Conservation (phyloP, 768 basidiomycete genomes). For the Coprinopsis sp. region DNA sequence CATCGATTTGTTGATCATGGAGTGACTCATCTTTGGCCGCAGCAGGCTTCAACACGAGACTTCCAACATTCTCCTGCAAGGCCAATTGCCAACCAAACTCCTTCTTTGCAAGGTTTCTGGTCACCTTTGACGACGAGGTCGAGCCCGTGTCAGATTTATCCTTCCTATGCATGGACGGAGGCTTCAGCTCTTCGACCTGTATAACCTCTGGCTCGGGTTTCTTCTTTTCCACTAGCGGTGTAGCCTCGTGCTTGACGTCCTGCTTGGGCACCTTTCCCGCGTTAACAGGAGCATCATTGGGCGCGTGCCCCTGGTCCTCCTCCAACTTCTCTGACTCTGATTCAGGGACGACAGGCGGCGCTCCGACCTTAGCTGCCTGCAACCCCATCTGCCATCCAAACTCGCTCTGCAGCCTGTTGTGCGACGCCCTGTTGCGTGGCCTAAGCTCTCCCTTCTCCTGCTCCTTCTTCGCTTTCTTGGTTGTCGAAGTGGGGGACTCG, state of each 20-base stretch:
- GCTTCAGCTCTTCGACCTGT: no score
- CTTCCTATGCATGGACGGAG: not conserved
- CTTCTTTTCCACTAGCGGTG: no score
- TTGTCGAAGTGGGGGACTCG: not conserved
- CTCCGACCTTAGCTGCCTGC: not conserved
- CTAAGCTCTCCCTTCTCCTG: not conserved
- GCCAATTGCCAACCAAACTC: slow-evolving; percentile 11
- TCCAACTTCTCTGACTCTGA: not conserved
- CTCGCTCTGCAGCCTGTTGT: slow-evolving; percentile 3
- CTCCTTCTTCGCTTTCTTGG: not conserved
- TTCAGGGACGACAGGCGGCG: not conserved
- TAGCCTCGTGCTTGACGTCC: no score
- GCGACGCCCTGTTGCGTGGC: not conserved
- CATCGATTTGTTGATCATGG: no score
- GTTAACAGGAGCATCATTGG: no score
- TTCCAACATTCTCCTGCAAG: slow-evolving; percentile 2
- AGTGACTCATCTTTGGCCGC: no score
- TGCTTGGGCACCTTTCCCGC: no score
- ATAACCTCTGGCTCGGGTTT: no score
- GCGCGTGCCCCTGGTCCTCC: not conserved
- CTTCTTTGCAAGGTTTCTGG: slow-evolving; percentile 3
- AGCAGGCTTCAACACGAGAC: not conserved
- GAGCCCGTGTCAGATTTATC: not conserved
- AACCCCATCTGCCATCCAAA: slow-evolving; percentile 10
- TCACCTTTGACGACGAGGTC: not conserved